phyloP scores from a whole-genome alignment of 2,329 filamentous ascomycete species.

The Hypocreales sp. region DNA sequence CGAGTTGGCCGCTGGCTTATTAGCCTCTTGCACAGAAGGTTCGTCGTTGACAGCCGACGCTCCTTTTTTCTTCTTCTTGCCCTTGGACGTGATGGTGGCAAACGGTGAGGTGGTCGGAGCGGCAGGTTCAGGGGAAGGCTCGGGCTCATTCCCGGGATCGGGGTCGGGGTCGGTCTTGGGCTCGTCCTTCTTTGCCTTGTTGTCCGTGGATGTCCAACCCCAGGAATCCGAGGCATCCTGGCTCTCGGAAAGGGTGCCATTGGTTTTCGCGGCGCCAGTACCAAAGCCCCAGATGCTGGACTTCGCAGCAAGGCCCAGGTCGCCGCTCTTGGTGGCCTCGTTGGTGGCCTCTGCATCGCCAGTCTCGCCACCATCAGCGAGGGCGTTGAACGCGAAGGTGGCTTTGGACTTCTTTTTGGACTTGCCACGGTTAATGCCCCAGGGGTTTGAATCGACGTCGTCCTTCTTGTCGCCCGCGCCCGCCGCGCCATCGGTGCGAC shows the following conservation, averaged over 20 bases:
- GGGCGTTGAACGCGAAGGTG: constrained; percentile 29
- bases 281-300: no score
- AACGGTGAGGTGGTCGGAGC: no score
- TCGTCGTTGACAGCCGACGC: constrained; percentile 7
- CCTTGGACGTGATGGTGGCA: constrained; percentile 11
- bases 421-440: constrained; percentile 30
- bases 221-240: no score
- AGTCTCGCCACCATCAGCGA: constrained; percentile 25
- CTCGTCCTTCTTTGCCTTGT: constrained; percentile 23
- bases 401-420: constrained; percentile 35
- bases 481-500: constrained; percentile 12
- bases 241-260: no score
- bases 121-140: no score
- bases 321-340: constrained; percentile 14
- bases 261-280: no score
- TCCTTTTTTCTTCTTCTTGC: constrained; percentile 21
- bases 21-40: constrained; percentile 7
- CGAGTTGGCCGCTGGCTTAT: constrained; percentile 8
- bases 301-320: no score
- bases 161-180: constrained; percentile 9
- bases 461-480: constrained; percentile 23
- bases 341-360: constrained; percentile 17
- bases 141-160: no score
- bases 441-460: constrained; percentile 29
- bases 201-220: constrained; percentile 21